A percentile compares a stretch with the other conserved stretches of the same genome.
phyloP scores from a whole-genome alignment of 495 filamentous ascomycete species.

The Barbatosphaeria neglecta region DNA sequence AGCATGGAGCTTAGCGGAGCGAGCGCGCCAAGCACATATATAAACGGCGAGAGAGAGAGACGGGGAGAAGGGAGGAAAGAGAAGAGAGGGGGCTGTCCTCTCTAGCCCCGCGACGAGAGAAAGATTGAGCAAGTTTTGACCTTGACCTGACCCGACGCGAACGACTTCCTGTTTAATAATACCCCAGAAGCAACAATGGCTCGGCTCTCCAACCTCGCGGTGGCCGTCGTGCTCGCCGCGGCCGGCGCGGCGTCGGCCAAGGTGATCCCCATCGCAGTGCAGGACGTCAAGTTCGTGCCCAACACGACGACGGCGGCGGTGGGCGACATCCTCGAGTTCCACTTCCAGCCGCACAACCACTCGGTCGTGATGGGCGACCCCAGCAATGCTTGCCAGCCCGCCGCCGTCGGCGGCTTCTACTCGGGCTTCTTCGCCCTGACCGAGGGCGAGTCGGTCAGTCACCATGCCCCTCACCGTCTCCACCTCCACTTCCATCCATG shows the following conservation, averaged over 20 bases:
- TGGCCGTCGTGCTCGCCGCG: not conserved
- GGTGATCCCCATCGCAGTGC: constrained; percentile 32
- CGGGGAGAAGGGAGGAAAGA: not conserved
- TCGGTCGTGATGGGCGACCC: constrained; percentile 39
- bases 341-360: constrained; percentile 44
- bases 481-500: no score
- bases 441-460: no score
- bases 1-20: not conserved
- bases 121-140: no score
- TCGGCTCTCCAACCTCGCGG: not conserved
- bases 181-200: not conserved
- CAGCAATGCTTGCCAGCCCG: constrained; percentile 34
- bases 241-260: not conserved
- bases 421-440: no score
- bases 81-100: not conserved
- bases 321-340: constrained; percentile 39
- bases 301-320: constrained; percentile 31
- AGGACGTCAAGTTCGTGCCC: constrained; percentile 34
- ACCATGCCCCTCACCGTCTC: no score
- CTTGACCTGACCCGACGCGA: no score
- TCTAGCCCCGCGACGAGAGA: not conserved
- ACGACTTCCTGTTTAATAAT: no score
- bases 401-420: constrained; percentile 19
- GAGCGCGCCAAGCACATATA: not conserved
- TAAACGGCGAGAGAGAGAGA: no score